phyloP scores from a whole-genome alignment of 2,329 filamentous ascomycete species.

The Apiospora saccharicola region DNA sequence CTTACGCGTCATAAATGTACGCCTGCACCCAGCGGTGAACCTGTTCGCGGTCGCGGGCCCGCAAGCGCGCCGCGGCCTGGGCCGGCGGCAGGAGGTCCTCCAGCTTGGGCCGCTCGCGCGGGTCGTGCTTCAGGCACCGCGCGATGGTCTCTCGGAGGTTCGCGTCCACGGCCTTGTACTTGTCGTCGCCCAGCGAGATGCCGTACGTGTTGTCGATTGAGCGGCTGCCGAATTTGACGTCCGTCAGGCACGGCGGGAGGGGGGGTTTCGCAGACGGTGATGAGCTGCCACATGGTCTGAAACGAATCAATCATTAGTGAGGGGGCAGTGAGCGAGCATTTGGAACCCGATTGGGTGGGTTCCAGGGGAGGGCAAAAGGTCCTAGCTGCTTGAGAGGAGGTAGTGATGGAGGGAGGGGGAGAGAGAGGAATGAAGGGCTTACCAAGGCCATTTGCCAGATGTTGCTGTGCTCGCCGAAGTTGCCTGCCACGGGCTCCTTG shows the following conservation, averaged over 20 bases:
- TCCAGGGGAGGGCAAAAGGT: no score
- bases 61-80: no score
- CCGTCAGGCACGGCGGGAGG: not conserved
- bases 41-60: accelerated
- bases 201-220: not conserved
- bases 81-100: not conserved
- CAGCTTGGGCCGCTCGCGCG: not conserved
- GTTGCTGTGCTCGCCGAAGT: slow-evolving; percentile 3
- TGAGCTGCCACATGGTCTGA: slow-evolving; percentile 22
- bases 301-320: not conserved
- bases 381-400: no score
- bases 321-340: no score
- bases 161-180: not conserved
- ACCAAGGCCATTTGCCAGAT: slow-evolving; percentile 6
- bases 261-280: not conserved
- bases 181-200: not conserved
- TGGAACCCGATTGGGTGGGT: no score
- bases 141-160: not conserved
- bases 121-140: not conserved
- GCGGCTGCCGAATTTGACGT: no score
- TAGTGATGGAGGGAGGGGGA: not conserved
- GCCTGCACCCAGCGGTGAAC: not conserved
- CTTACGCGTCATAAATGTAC: not conserved
- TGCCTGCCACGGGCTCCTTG: not conserved
- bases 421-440: not conserved